Conservation (phyloP, 176 grass and related monocot genomes). For the Eleusine coracana region DNA sequence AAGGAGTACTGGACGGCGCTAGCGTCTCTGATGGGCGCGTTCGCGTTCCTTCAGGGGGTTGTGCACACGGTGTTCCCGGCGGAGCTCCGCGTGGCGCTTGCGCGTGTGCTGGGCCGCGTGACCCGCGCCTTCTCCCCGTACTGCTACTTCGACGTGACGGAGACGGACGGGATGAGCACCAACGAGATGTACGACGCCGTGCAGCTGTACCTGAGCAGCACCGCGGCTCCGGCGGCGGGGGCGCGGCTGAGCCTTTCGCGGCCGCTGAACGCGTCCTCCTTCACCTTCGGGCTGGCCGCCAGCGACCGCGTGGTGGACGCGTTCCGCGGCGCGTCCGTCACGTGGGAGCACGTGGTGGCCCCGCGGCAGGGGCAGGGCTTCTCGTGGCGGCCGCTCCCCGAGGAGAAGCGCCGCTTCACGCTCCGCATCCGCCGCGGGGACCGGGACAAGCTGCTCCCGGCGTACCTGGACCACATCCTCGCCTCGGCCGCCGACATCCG, state of each 20-base stretch:
- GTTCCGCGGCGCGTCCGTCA: slow-evolving; percentile 63
- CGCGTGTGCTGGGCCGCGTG: slow-evolving; percentile 47
- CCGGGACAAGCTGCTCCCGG: slow-evolving; percentile 62
- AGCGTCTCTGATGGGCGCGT: slow-evolving; percentile 83
- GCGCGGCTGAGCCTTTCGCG: slow-evolving; percentile 76
- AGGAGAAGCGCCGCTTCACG: slow-evolving; percentile 91
- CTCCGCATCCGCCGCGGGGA: slow-evolving; percentile 80
- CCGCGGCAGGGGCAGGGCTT: slow-evolving; percentile 66
- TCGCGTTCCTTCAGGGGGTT: slow-evolving; percentile 72
- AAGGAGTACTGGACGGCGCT: slow-evolving; percentile 83
- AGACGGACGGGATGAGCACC: slow-evolving; percentile 89
- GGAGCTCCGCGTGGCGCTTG: slow-evolving; percentile 62
- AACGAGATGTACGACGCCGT: slow-evolving; percentile 94
- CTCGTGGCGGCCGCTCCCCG: slow-evolving; percentile 84
- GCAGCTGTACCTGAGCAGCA: slow-evolving; percentile 84
- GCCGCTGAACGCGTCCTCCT: slow-evolving; percentile 71
- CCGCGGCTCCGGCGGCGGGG: slow-evolving; percentile 50
- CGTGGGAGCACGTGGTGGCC: slow-evolving; percentile 92
- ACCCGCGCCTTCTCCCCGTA: slow-evolving; percentile 66
- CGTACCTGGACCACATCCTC: slow-evolving; percentile 86
- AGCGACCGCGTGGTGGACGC: slow-evolving; percentile 75
- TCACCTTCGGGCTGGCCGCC: slow-evolving; percentile 85
- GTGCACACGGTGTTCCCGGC: slow-evolving; percentile 68
- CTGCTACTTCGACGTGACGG: slow-evolving; percentile 90
- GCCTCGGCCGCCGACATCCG: slow-evolving; percentile 58